These are phyloP conservation scores for Salix suchowensis DNA, from an alignment of 345 rosid genomes.

Conservation along the genomic window DNA sequence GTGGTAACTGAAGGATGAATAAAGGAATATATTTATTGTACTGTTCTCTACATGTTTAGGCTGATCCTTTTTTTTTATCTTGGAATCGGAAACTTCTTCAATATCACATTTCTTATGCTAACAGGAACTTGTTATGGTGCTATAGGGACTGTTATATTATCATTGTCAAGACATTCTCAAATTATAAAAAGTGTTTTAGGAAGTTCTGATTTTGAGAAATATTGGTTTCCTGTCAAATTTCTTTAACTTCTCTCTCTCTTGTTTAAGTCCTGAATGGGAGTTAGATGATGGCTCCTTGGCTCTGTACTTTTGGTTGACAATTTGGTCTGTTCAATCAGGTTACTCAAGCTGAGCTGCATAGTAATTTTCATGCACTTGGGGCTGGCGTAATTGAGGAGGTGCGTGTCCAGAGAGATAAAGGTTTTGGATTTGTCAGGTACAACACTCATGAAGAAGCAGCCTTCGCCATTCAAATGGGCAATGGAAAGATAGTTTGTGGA, in stretches of 20 bases:
- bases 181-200: background rate
- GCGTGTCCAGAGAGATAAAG: conserved; percentile 89
- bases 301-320: background rate
- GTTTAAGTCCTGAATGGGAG: background rate
- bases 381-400: conserved; percentile 96
- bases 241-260: background rate
- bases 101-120: background rate
- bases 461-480: conserved; percentile 87
- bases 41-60: background rate
- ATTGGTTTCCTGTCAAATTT: background rate
- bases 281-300: background rate
- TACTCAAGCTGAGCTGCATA: conserved; percentile 82
- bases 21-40: background rate
- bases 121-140: background rate
- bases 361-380: conserved; percentile 79
- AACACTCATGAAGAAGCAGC: conserved; percentile 85
- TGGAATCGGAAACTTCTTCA: background rate
- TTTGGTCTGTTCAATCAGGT: conserved; percentile 33
- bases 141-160: no score
- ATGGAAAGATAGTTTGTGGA: conserved; percentile 64
- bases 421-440: conserved; percentile 94
- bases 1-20: conserved; percentile 40
- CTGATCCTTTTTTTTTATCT: background rate
- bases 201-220: background rate
- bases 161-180: background rate